phyloP scores from a whole-genome alignment of 192 early-diverging fungal species.

The Backusella liffmaniae region DNA sequence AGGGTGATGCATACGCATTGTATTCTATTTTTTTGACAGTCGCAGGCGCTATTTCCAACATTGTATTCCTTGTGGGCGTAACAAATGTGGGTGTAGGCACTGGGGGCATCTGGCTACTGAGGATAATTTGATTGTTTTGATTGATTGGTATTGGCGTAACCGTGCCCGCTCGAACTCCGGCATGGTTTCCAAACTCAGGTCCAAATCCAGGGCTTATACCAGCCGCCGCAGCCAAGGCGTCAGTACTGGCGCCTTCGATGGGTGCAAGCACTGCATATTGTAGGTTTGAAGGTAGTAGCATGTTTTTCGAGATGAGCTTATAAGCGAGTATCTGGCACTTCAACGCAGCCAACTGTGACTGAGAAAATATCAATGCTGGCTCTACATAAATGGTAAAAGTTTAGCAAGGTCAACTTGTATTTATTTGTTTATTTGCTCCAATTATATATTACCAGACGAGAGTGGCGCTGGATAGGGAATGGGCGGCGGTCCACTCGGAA shows the following conservation, averaged over 20 bases:
- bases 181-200: not conserved
- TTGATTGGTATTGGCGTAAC: not conserved
- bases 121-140: not conserved
- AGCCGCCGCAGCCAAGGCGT: not conserved
- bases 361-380: conserved; percentile 42
- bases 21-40: conserved; percentile 23
- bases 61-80: not conserved
- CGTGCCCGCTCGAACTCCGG: not conserved
- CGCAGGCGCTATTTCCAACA: not conserved
- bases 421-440: not conserved
- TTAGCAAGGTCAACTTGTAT: not conserved
- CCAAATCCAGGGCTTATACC: not conserved
- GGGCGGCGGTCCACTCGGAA: not conserved
- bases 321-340: conserved; percentile 84
- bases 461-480: not conserved
- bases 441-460: not conserved
- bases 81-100: not conserved
- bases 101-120: not conserved
- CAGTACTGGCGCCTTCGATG: not conserved
- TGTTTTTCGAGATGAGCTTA: conserved; percentile 74
- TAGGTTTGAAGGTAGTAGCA: conserved; percentile 70
- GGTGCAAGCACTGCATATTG: conserved; percentile 64
- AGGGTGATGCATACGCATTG: conserved; percentile 58
- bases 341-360: conserved; percentile 65
- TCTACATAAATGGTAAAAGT: not conserved